Percentiles rank a stretch among this genome's conserved stretches.
These are phyloP conservation scores for Alternaria atra DNA, from an alignment of 2,329 filamentous ascomycete species.

Conservation along the genomic window DNA sequence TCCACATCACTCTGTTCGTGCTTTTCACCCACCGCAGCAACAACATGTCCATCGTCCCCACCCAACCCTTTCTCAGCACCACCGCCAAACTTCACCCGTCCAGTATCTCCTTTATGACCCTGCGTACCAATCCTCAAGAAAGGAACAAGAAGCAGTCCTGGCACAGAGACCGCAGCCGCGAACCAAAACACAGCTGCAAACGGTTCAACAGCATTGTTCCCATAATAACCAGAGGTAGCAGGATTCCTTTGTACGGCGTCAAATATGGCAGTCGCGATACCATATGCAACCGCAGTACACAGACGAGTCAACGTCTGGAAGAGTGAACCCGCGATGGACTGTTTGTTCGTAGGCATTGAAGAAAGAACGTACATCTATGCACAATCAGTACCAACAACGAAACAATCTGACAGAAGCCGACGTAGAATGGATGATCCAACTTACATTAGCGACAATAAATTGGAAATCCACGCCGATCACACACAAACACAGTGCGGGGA, in stretches of 20 bases:
- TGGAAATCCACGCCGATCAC: constrained; percentile 74
- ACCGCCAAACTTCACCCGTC: constrained; percentile 20
- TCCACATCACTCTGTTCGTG: not conserved
- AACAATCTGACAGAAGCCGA: not conserved
- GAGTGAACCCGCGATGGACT: constrained; percentile 72
- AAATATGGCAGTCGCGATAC: constrained; percentile 69
- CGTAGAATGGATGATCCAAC: constrained; percentile 26
- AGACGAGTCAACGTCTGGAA: constrained; percentile 73
- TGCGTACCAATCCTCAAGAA: constrained; percentile 65
- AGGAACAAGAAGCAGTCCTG: constrained; percentile 59
- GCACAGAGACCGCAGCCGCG: constrained; percentile 54
- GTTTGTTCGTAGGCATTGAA: constrained; percentile 68
- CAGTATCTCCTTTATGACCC: constrained; percentile 52
- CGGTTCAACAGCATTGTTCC: constrained; percentile 57
- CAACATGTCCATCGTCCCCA: constrained; percentile 13
- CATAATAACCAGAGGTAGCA: constrained; percentile 51
- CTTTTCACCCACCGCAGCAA: not conserved
- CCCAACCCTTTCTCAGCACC: constrained; percentile 1
- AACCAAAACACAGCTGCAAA: constrained; percentile 64
- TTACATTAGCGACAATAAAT: constrained; percentile 74
- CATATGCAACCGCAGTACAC: constrained; percentile 67
- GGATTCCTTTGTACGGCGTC: constrained; percentile 54
- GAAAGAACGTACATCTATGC: constrained; percentile 73
- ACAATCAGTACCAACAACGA: not conserved
- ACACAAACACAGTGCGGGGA: constrained; percentile 67